Evolutionary conservation across 768 basidiomycete species (phyloP), one percentile per base, ranked within the genome.

Genomic region (Sporobolomyces phaffii): DNA sequence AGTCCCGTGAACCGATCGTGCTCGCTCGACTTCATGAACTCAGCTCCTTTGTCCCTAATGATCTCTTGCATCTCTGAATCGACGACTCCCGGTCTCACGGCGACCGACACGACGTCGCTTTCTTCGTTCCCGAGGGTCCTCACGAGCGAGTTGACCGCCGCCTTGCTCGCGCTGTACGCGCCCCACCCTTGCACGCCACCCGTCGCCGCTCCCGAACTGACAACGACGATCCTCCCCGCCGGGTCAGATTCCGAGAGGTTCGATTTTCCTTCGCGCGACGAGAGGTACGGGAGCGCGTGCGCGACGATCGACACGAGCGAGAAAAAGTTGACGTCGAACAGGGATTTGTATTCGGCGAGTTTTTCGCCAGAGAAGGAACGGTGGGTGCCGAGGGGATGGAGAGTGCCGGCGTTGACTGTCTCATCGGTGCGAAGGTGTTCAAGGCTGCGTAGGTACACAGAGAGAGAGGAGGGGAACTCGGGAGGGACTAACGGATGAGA

Each of bases 261-360:
- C 11, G 45, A 52, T 60, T 72, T 72, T 15, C 77, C 64, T 10
- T 81, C 65, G 59, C 84, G 85, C 72, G 81, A 79, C 43, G 87
- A 85, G 65, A 97, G 80, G 65, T 83, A 80, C 7, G 91, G 90
- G 5, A 91, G 79, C 18, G 85, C 79, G 15, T 82, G 81, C 71
- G 86, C 83, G 36, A 92, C 73, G 28, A 88, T 83, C 38, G 84
- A 82, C 49, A 94, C 79, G 24, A 90, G 81, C 2, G 91, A 89
- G 79, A 91, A 90, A 78, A 94, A 87, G 77, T 93, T 94, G 78
- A 89, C 81, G 72, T 92, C 87, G 75, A 94, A 90, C 20, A 69
- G 54, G 24, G 73, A 68, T 20, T 68, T 50, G 40, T 68, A 40
- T 40, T 74, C 70, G 31, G 62, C 62, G n/a, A 66, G 59, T 4